Evolutionary conservation across 495 filamentous ascomycete genomes (phyloP).

Genomic region (Lentithecium fluviatile): DNA sequence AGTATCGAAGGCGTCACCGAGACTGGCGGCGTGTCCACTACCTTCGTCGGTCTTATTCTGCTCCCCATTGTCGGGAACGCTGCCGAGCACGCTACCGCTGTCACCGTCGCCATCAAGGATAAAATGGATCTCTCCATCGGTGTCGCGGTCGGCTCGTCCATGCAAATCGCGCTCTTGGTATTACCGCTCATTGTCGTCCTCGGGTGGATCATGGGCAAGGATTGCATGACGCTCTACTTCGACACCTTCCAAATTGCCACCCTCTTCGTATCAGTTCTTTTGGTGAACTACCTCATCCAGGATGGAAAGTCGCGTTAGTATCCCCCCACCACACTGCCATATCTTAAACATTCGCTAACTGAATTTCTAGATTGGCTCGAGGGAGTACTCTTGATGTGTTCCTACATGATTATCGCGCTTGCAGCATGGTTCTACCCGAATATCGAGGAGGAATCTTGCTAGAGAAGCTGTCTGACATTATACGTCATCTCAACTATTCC

Average conservation of each 20-base stretch:
- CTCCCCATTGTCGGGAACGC: slow-evolving; percentile 98
- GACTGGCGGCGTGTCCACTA: slow-evolving; percentile 64
- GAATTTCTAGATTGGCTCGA: slow-evolving; percentile 42
- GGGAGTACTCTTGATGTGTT: slow-evolving; percentile 41
- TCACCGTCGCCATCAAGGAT: slow-evolving; percentile 85
- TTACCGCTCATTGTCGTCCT: slow-evolving; percentile 88
- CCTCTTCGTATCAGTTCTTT: slow-evolving; percentile 82
- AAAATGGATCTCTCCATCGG: slow-evolving; percentile 99
- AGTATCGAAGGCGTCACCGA: slow-evolving; percentile 69
- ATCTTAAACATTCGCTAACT: slow-evolving; percentile 2
- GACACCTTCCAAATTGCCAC: slow-evolving; percentile 90
- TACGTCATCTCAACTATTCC: not conserved
- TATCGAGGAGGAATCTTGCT: not conserved
- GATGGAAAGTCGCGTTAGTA: slow-evolving; percentile 65
- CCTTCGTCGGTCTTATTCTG: slow-evolving; percentile 92
- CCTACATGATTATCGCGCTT: slow-evolving; percentile 45
- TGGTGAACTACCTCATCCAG: slow-evolving; percentile 88
- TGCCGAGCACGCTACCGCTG: slow-evolving; percentile 93
- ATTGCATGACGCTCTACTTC: slow-evolving; percentile 88
- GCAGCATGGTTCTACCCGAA: slow-evolving; percentile 44
- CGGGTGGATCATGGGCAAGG: slow-evolving; percentile 75
- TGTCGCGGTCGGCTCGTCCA: slow-evolving; percentile 87
- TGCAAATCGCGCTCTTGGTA: slow-evolving; percentile 92
- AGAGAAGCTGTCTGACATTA: not conserved
- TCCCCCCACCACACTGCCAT: not conserved